Conservation (phyloP, 2,329 filamentous ascomycete genomes). For the Talaromyces piceae region DNA sequence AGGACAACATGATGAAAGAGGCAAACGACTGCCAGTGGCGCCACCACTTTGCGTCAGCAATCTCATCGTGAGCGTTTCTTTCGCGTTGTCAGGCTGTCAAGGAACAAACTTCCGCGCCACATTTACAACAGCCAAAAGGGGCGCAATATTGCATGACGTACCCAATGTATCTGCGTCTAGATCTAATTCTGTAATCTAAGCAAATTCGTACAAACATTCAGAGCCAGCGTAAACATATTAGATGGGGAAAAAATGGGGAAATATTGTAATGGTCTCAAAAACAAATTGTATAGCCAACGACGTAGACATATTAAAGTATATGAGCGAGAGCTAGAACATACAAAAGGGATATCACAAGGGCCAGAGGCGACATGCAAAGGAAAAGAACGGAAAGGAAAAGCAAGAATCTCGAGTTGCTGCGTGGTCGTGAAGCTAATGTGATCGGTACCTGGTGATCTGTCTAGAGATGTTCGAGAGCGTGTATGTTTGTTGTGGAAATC, state of each 20-base stretch:
- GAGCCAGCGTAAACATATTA: too few species aligned
- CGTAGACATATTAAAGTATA: neutral
- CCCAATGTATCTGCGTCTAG: too few species aligned
- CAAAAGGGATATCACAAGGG: conserved; percentile 39
- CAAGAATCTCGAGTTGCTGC: conserved; percentile 25
- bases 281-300: neutral
- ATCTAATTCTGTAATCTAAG: too few species aligned
- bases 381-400: conserved; percentile 14
- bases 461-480: conserved; percentile 19
- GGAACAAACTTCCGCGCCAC: conserved; percentile 8
- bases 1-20: neutral
- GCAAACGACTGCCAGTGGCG: neutral
- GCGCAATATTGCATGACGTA: too few species aligned
- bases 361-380: conserved; percentile 18
- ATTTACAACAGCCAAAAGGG: neutral
- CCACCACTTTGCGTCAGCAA: neutral
- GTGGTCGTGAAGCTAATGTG: conserved; percentile 34
- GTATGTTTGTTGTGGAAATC: conserved; percentile 34
- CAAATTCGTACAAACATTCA: too few species aligned
- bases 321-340: conserved; percentile 17
- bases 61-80: too few species aligned
- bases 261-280: neutral
- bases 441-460: conserved; percentile 26
- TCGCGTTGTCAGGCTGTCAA: too few species aligned
- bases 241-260: neutral